A percentile compares a stretch with the other conserved stretches of the same genome.
Conservation (phyloP, 306 rosid species). For the Cucumis melo region DNA sequence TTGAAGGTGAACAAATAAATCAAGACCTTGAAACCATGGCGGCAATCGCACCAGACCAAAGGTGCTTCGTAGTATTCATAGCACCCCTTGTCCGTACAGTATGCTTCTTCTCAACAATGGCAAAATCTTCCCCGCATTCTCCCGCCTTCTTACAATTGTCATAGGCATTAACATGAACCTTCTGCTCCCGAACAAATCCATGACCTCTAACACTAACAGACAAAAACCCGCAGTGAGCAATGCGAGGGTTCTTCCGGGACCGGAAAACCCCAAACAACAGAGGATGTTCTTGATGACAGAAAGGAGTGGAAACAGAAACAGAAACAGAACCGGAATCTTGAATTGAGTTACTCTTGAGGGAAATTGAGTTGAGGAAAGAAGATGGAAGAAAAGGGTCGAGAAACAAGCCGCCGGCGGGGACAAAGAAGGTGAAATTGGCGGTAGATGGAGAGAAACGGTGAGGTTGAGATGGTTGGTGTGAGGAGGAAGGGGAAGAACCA, state of each 20-base stretch:
- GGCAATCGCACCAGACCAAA: conserved; percentile 95
- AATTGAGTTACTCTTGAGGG: conserved; percentile 10
- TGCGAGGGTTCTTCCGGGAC: conserved; percentile 11
- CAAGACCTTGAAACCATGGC: conserved; percentile 95
- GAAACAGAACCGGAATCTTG: conserved; percentile 12
- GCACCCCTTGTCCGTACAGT: conserved; percentile 36
- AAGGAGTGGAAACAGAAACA: not conserved
- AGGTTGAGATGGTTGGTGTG: conserved; percentile 10
- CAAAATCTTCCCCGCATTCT: not conserved
- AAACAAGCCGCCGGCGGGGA: conserved; percentile 48
- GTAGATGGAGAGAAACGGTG: conserved; percentile 11
- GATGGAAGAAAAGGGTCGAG: conserved; percentile 46
- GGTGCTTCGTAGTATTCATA: conserved; percentile 76
- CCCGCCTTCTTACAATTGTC: conserved; percentile 27
- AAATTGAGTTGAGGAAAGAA: conserved; percentile 31
- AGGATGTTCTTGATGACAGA: conserved; percentile 5
- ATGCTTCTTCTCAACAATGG: not conserved
- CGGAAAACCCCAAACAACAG: conserved; percentile 9
- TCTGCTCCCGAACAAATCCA: conserved; percentile 30
- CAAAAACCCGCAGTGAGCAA: conserved; percentile 31
- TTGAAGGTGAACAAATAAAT: not conserved
- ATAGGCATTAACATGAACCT: conserved; percentile 32
- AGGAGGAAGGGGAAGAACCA: not conserved
- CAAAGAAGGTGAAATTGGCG: conserved; percentile 17
- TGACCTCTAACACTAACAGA: conserved; percentile 53